These are phyloP conservation scores for Nepenthes mirabilis DNA, from an alignment of 148 eudicot species.

Conservation along the genomic window DNA sequence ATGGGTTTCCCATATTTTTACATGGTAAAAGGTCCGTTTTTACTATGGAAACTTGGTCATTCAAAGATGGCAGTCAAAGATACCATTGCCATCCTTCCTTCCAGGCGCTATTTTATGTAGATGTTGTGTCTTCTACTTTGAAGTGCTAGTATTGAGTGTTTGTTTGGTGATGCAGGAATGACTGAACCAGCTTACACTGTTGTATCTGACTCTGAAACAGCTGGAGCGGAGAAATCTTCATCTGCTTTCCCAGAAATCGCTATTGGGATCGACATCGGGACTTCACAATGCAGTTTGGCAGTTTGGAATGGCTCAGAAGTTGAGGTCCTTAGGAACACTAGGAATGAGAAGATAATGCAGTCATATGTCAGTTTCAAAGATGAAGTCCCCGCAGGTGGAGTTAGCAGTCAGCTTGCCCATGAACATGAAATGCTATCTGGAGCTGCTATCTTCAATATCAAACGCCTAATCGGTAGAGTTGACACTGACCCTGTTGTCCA, in stretches of 20 bases:
- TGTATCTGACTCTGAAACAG: constrained; percentile 71
- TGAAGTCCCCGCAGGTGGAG: constrained; percentile 59
- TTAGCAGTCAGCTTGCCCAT: constrained; percentile 39
- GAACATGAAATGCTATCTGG: constrained; percentile 68
- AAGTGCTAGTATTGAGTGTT: neutral
- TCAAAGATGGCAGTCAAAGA: neutral
- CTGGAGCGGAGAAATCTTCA: constrained; percentile 57
- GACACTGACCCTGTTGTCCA: constrained; percentile 82
- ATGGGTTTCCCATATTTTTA: no score
- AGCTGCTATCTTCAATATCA: constrained; percentile 64
- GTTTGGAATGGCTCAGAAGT: constrained; percentile 80
- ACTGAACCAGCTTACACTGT: constrained; percentile 76
- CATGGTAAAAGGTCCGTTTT: no score
- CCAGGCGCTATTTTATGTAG: constrained; percentile 7
- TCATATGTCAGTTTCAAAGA: constrained; percentile 79
- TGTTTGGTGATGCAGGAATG: constrained; percentile 31
- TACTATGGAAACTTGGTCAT: no score
- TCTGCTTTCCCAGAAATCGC: constrained; percentile 48
- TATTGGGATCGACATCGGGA: constrained; percentile 82
- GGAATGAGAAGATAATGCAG: constrained; percentile 58
- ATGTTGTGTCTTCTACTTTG: neutral
- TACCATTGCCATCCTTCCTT: constrained; percentile 1
- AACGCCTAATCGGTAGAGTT: constrained; percentile 68
- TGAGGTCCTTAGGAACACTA: constrained; percentile 54
- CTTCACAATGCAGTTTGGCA: constrained; percentile 76